A percentile compares a stretch with the other conserved stretches of the same genome.
Conservation (phyloP, 2,329 filamentous ascomycete genomes). For the Fusarium nematophilum region DNA sequence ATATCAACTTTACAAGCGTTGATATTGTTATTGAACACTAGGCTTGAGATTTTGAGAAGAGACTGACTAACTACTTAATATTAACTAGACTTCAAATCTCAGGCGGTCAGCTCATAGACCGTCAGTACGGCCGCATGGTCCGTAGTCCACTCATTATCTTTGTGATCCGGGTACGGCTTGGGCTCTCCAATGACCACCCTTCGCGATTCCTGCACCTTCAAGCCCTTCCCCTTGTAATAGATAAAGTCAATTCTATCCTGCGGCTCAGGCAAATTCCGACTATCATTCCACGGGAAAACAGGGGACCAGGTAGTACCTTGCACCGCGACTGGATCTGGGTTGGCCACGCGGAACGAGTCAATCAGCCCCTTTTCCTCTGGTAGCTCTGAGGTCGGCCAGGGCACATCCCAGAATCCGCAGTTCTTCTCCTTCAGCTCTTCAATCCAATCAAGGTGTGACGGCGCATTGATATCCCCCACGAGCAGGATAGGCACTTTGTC, state of each 20-base stretch:
- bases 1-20: no score
- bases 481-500: slow-evolving; percentile 51
- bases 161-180: slow-evolving; percentile 47
- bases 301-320: slow-evolving; percentile 57
- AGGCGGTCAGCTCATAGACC: slow-evolving; percentile 40
- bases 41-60: no score
- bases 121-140: slow-evolving; percentile 52
- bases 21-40: no score
- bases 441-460: slow-evolving; percentile 57
- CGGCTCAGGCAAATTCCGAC: slow-evolving; percentile 51
- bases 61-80: no score
- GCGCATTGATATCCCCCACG: slow-evolving; percentile 57
- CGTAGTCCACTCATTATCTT: slow-evolving; percentile 55
- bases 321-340: slow-evolving; percentile 49
- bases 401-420: slow-evolving; percentile 49
- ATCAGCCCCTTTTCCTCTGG: slow-evolving; percentile 50
- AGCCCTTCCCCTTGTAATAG: slow-evolving; percentile 50
- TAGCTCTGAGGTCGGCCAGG: slow-evolving; percentile 54
- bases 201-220: slow-evolving; percentile 48
- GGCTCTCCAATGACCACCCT: slow-evolving; percentile 50
- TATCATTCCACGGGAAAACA: slow-evolving; percentile 48
- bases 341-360: slow-evolving; percentile 53
- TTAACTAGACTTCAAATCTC: slow-evolving; percentile 4
- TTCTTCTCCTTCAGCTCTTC: slow-evolving; percentile 48
- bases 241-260: slow-evolving; percentile 57